A percentile compares a stretch with the other conserved stretches of the same genome.
phyloP scores from a whole-genome alignment of 306 rosid species.

The Vicia villosa region DNA sequence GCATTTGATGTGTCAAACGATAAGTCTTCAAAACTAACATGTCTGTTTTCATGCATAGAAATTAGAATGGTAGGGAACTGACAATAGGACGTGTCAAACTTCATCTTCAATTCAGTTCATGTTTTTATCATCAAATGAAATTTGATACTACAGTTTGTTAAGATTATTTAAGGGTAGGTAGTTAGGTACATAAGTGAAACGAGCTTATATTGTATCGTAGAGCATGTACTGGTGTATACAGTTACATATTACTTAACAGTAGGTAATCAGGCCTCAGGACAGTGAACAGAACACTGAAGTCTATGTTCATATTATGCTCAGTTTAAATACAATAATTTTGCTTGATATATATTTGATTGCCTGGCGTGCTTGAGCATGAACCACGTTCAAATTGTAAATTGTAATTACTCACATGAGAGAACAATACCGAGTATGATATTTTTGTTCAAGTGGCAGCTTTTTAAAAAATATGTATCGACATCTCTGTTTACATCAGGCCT shows the following conservation, averaged over 20 bases:
- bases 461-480: neutral
- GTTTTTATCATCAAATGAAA: conserved; percentile 24
- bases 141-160: conserved; percentile 10
- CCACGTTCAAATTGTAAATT: neutral
- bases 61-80: conserved; percentile 19
- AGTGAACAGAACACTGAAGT: conserved; percentile 4
- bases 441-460: conserved; percentile 18
- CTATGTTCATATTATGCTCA: too few species aligned
- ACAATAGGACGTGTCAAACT: neutral
- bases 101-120: conserved; percentile 1
- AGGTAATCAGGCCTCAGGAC: neutral
- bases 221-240: neutral
- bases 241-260: too few species aligned
- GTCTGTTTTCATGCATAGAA: neutral
- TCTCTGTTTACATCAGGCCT: conserved; percentile 6
- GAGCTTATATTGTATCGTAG: neutral
- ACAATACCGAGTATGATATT: neutral
- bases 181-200: neutral
- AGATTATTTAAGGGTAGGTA: neutral
- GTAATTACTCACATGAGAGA: neutral
- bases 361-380: conserved; percentile 4
- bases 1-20: conserved; percentile 85
- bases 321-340: too few species aligned
- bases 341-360: conserved; percentile 18
- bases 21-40: conserved; percentile 56